A percentile compares a stretch with the other conserved stretches of the same genome.
Conservation (phyloP, 2,329 filamentous ascomycete species). For the Knufia petricola region DNA sequence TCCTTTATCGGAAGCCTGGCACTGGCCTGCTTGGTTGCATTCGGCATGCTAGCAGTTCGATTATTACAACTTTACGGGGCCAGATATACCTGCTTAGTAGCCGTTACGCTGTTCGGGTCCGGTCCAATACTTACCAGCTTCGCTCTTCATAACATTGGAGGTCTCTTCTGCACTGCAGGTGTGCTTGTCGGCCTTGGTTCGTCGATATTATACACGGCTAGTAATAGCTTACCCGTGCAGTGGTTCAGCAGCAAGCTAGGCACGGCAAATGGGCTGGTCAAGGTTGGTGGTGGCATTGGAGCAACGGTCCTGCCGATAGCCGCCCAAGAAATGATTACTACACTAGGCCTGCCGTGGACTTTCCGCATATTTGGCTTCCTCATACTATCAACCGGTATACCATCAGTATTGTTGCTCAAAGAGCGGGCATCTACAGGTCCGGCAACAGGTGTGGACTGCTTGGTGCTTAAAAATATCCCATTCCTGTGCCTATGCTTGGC, state of each 20-base stretch:
- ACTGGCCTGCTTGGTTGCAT: slow-evolving; percentile 41
- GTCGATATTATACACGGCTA: slow-evolving; percentile 37
- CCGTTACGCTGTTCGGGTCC: slow-evolving; percentile 42
- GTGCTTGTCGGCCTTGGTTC: slow-evolving; percentile 38
- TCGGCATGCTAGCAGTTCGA: slow-evolving; percentile 44
- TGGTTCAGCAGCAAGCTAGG: slow-evolving; percentile 48
- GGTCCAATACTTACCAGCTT: slow-evolving; percentile 41
- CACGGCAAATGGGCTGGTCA: slow-evolving; percentile 47
- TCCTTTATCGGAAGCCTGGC: slow-evolving; percentile 50
- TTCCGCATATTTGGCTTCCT: slow-evolving; percentile 46
- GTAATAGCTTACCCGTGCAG: slow-evolving; percentile 42
- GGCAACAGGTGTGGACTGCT: slow-evolving; percentile 44
- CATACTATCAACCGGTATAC: slow-evolving; percentile 45
- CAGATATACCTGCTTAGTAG: slow-evolving; percentile 38
- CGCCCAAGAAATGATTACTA: slow-evolving; percentile 40
- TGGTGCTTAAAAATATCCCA: slow-evolving; percentile 42
- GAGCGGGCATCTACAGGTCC: slow-evolving; percentile 36
- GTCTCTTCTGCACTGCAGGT: slow-evolving; percentile 41
- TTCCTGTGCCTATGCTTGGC: slow-evolving; percentile 47
- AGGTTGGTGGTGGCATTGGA: slow-evolving; percentile 47
- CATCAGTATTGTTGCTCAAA: slow-evolving; percentile 45
- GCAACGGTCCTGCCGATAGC: slow-evolving; percentile 45
- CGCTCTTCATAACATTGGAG: slow-evolving; percentile 36
- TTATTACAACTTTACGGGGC: slow-evolving; percentile 43
- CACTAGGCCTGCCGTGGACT: slow-evolving; percentile 42